Evolutionary conservation across 495 filamentous ascomycete genomes (phyloP).

Genomic region (Barbatosphaeria neglecta): DNA sequence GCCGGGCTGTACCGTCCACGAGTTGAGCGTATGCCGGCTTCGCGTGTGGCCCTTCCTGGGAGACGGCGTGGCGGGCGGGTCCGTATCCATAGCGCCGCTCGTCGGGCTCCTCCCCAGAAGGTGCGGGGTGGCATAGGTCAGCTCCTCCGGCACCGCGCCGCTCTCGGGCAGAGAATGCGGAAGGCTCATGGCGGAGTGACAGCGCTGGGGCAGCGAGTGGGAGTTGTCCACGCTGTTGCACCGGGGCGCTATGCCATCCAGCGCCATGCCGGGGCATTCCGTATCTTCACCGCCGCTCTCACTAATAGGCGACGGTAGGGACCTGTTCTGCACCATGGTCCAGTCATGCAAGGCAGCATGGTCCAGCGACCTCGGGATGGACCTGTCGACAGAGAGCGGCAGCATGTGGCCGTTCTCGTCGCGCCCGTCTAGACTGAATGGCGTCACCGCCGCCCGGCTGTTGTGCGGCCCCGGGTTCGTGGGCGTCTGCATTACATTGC

Average conservation of each 20-base stretch:
- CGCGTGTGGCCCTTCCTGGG: slow-evolving; percentile 29
- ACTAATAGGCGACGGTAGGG: slow-evolving; percentile 60
- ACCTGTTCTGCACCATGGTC: slow-evolving; percentile 36
- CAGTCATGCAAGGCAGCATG: slow-evolving; percentile 33
- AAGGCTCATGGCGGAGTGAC: not conserved
- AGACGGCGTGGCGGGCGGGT: slow-evolving; percentile 21
- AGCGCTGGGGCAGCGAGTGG: not conserved
- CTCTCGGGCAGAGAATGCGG: not conserved
- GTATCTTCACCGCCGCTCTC: slow-evolving; percentile 48
- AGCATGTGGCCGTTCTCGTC: slow-evolving; percentile 16
- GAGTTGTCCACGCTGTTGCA: slow-evolving; percentile 1
- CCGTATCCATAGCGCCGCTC: slow-evolving; percentile 14
- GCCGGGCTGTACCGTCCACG: slow-evolving; percentile 36
- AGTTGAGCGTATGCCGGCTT: slow-evolving; percentile 35
- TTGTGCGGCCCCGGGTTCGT: slow-evolving; percentile 23
- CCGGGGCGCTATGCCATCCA: slow-evolving; percentile 14
- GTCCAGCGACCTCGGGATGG: slow-evolving; percentile 22
- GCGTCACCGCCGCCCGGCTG: slow-evolving; percentile 28
- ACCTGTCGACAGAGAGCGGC: slow-evolving; percentile 11
- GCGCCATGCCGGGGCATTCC: slow-evolving; percentile 23
- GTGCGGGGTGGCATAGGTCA: not conserved
- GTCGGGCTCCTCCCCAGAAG: not conserved
- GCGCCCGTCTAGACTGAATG: slow-evolving; percentile 17
- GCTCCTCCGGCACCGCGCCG: not conserved
- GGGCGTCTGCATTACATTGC: slow-evolving; percentile 11